Evolutionary conservation across 371 early-diverging fungal genomes (phyloP).

Genomic region (Mucor indicus): DNA sequence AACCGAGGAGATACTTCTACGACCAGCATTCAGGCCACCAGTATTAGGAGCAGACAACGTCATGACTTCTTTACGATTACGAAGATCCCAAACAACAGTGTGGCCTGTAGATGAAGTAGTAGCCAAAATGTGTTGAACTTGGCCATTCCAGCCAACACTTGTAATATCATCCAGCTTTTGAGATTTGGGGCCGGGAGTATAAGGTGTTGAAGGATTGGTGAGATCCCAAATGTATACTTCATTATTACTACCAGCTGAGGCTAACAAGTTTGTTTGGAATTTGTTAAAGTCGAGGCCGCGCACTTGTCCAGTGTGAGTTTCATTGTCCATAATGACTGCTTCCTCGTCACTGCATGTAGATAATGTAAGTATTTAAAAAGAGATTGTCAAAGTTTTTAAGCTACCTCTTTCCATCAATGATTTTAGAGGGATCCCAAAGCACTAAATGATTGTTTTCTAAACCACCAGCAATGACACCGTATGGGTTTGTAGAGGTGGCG

Average conservation of each 20-base stretch:
- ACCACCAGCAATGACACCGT: conserved; percentile 92
- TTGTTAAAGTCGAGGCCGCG: conserved; percentile 93
- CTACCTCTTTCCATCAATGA: conserved; percentile 64
- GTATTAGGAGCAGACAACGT: conserved; percentile 66
- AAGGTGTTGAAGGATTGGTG: conserved; percentile 79
- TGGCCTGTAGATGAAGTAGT: conserved; percentile 88
- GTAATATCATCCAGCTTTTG: conserved; percentile 86
- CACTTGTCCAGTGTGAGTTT: conserved; percentile 85
- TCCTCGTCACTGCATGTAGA: conserved; percentile 25
- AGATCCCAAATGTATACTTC: conserved; percentile 96
- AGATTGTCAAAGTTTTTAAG: background rate
- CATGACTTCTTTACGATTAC: conserved; percentile 84
- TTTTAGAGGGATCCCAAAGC: conserved; percentile 83
- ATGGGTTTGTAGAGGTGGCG: conserved; percentile 51
- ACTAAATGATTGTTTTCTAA: conserved; percentile 92
- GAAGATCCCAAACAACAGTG: conserved; percentile 95
- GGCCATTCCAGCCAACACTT: conserved; percentile 89
- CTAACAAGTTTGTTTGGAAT: conserved; percentile 79
- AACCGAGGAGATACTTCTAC: conserved; percentile 79
- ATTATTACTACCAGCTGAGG: conserved; percentile 88
- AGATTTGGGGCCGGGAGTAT: conserved; percentile 84
- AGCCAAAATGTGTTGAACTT: conserved; percentile 91
- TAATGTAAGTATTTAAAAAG: too few species aligned
- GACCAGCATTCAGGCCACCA: conserved; percentile 37
- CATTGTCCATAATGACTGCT: conserved; percentile 64